A percentile compares a stretch with the other conserved stretches of the same genome.
phyloP scores from a whole-genome alignment of 306 rosid genomes.

The Prunus dulcis region DNA sequence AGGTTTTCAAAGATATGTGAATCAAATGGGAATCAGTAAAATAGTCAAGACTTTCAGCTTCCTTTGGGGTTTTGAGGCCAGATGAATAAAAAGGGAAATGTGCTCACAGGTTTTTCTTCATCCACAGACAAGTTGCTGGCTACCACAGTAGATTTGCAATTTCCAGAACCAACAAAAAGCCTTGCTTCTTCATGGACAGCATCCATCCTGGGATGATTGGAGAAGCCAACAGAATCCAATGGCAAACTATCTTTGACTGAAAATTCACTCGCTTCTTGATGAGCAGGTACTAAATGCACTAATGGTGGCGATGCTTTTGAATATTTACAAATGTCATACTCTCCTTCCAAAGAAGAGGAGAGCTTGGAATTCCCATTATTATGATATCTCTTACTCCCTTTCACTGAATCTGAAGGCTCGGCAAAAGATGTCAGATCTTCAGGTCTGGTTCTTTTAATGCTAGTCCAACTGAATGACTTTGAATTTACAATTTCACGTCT shows the following conservation, averaged over 20 bases:
- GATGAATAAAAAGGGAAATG: conserved; percentile 5
- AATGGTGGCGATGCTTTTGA: conserved; percentile 23
- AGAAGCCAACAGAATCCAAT: conserved; percentile 28
- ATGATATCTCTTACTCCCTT: conserved; percentile 30
- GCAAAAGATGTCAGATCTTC: conserved; percentile 27
- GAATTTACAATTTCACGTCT: conserved; percentile 28
- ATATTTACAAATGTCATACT: conserved; percentile 14
- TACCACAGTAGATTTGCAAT: conserved; percentile 26
- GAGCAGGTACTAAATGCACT: conserved; percentile 19
- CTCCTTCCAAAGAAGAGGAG: conserved; percentile 27
- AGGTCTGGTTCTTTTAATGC: conserved; percentile 38
- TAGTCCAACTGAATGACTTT: conserved; percentile 26
- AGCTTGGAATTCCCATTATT: conserved; percentile 21
- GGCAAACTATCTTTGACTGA: conserved; percentile 33
- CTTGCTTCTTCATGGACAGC: conserved; percentile 23
- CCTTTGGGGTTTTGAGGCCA: background rate
- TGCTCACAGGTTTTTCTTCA: conserved; percentile 47
- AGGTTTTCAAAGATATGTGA: background rate
- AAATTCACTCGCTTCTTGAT: conserved; percentile 30
- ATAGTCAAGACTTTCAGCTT: background rate
- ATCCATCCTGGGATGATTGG: conserved; percentile 29
- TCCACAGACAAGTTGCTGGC: conserved; percentile 33
- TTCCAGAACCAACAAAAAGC: conserved; percentile 24
- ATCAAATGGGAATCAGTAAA: background rate
- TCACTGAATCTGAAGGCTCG: conserved; percentile 26